Evolutionary conservation across 176 grass and related monocot genomes (phyloP), one percentile per base, ranked within the genome.

Genomic region (Oryza glaberrima): DNA sequence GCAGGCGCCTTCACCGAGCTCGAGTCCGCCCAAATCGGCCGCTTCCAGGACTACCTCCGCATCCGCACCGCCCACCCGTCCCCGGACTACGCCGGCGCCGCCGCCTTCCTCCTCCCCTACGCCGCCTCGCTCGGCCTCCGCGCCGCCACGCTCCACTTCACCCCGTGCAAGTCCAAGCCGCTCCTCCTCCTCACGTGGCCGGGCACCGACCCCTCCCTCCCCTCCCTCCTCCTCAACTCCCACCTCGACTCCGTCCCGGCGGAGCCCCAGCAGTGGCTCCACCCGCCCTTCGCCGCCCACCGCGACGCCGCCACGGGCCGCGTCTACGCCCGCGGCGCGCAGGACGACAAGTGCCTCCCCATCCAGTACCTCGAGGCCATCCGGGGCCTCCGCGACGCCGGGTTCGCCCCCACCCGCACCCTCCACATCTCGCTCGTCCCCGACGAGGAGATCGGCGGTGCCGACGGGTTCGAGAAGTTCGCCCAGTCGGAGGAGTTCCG

Each of bases 261-360:
- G 26, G 93, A 95, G 84, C 66, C 90, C 35, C 73, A 90, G 73
- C 78, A 73, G 28, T 92, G 91, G 95, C 0, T 81, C 63, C 93
- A 93, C 83, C 89, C 87, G 14, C 95, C 89, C 3, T 95, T 91
- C 82, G 80, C 91, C 28, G 93, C 91, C 14, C 78, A 86, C 35
- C 89, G 81, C 1, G 93, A 98, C 77, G 5, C 85, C 4, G 35
- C 76, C 75, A 90, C 82, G 0, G 96, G 96, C 36, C 85, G 87
- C 46, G 48, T 98, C 73, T 98, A 88, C 86, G 91, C 89, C 2
- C 92, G 96, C 28, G 93, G 93, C 51, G 89, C 96, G 16, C 96
- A 98, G 84, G 93, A 95, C 60, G 96, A 98, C 79, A 98, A 98
- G 88, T 98, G 83, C 89, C 86, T 98, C 51, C 93, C 96, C 34